Base-by-base conservation (phyloP, 306 rosid genomes). In the Dryas octopetala region DNA sequence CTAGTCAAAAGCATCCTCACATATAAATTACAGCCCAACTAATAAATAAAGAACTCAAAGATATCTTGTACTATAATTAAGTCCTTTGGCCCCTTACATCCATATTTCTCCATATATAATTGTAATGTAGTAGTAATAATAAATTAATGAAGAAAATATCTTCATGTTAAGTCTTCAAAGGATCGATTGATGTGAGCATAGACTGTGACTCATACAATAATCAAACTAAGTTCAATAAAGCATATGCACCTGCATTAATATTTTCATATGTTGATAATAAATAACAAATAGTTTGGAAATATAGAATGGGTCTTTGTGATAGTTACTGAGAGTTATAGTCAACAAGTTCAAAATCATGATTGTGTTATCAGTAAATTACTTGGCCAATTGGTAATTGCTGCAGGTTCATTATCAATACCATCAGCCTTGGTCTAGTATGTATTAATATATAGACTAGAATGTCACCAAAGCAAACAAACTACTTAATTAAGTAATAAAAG, bases 111-210 rank as follows among this genome's bases (percentile, higher is more conserved):
- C 28, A n/a, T 10, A 17, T 23, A 23, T 19, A 55, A 9, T 41
- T 53, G 9, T 77, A 26, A 44, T 9, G 68, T 9, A 13, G 41
- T n/a, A 66, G 50, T 41, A 23, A 17, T 41, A 23, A 17, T 23
- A 23, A 23, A 23, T 23, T 23, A 48, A 63, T 74, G 43, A 51
- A 57, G 49, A 67, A 60, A 17, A 73, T 69, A 49, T 73, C 62
- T 65, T 32, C 12, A 19, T 38, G 60, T 10, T 48, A 32, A 47
- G 26, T 38, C 68, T 57, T 38, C 13, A 38, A 53, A 44, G 13
- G 1, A 23, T 77, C 11, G 1, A n/a, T 5, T 47, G 59, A 15
- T n/a, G 76, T 64, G 52, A 53, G 53, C 32, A 41, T 15, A 10
- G 68, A 58, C 4, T 38, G 13, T 9, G 64, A 17, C 65, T 38